phyloP scores from a whole-genome alignment of 1,284 basidiomycete genomes.

The Ceratobasidium sp. region DNA sequence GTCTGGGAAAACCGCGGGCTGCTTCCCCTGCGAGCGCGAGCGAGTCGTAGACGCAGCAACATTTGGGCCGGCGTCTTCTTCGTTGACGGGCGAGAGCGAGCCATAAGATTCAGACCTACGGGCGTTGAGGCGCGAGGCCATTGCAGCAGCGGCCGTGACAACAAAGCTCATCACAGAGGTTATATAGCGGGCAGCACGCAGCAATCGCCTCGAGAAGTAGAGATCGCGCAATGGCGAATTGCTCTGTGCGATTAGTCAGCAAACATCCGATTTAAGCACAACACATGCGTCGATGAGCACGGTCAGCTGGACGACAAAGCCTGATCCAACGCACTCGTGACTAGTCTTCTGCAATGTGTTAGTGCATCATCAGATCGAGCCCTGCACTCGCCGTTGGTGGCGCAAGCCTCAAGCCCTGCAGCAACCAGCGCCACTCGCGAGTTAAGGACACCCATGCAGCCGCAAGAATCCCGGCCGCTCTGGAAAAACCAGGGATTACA shows the following conservation, averaged over 20 bases:
- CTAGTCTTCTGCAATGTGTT: slow-evolving; percentile 17
- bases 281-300: neutral
- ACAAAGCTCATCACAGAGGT: neutral
- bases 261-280: neutral
- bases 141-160: slow-evolving; percentile 13
- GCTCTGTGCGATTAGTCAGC: neutral
- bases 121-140: slow-evolving; percentile 28
- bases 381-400: neutral
- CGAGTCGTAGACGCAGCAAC: neutral
- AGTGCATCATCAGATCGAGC: neutral
- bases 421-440: too few relatives aligned
- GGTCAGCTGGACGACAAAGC: slow-evolving; percentile 11
- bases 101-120: slow-evolving; percentile 34
- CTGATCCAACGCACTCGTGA: neutral
- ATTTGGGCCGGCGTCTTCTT: slow-evolving; percentile 16
- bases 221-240: slow-evolving; percentile 36
- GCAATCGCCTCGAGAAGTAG: slow-evolving; percentile 13
- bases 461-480: too few relatives aligned
- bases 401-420: too few relatives aligned
- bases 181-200: slow-evolving; percentile 26
- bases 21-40: slow-evolving; percentile 16
- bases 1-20: slow-evolving; percentile 12
- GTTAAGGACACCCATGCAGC: too few relatives aligned
- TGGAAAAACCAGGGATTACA: too few relatives aligned
- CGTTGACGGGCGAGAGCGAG: slow-evolving; percentile 38